Conservation (phyloP, 805 yeast species). For the Kodamaea restingae region DNA sequence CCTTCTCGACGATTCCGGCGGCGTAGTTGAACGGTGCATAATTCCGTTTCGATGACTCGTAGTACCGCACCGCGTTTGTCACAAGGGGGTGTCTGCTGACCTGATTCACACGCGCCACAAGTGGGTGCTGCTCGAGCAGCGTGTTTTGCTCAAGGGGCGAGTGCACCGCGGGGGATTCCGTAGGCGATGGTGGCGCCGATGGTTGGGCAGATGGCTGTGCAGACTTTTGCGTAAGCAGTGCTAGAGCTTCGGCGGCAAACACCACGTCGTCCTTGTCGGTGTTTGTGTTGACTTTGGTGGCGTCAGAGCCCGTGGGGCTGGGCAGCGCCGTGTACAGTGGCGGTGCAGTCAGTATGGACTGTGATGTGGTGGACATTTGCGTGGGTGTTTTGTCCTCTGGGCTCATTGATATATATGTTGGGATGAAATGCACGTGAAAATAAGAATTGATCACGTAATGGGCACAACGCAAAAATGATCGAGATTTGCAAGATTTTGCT, state of each 20-base stretch:
- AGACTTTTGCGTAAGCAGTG: constrained; percentile 27
- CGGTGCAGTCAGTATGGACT: too few relatives aligned
- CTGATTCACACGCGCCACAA: constrained; percentile 34
- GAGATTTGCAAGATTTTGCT: too few relatives aligned
- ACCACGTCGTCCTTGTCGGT: constrained; percentile 22
- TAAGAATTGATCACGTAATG: too few relatives aligned
- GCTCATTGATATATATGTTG: too few relatives aligned
- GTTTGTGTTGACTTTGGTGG: too few relatives aligned
- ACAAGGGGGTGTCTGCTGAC: constrained; percentile 41
- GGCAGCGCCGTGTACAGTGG: too few relatives aligned
- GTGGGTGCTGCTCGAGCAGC: constrained; percentile 32
- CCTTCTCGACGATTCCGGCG: constrained; percentile 56
- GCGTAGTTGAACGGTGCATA: constrained; percentile 54
- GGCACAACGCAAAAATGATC: too few relatives aligned
- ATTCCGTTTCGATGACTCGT: constrained; percentile 43
- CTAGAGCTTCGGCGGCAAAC: constrained; percentile 40
- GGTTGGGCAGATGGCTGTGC: constrained; percentile 13
- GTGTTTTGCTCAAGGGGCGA: constrained; percentile 27
- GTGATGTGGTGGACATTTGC: too few relatives aligned
- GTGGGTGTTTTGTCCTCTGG: too few relatives aligned
- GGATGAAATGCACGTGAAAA: too few relatives aligned
- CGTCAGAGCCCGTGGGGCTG: too few relatives aligned
- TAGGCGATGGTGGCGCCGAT: constrained; percentile 10
- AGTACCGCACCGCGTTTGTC: constrained; percentile 46
- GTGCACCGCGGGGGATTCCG: neutral